Evolutionary conservation across 2,329 filamentous ascomycete species (phyloP), one percentile per base, ranked within the genome.

Genomic region (Polychaeton citri): DNA sequence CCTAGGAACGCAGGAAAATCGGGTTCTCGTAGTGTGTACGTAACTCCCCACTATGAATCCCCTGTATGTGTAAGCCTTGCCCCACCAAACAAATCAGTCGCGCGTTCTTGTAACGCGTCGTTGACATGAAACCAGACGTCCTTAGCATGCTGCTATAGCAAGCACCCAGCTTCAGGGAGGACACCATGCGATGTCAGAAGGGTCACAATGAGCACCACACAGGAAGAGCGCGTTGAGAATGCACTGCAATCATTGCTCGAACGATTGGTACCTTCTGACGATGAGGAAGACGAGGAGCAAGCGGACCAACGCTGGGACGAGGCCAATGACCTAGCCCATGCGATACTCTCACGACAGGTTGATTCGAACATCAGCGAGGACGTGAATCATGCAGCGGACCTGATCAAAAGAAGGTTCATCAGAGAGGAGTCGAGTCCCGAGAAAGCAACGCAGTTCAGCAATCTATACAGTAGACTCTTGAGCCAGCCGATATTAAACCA

Each of bases 401-500:
- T 93, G 50, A 95, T 98, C 59, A 90, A 88, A 64, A 76, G 83
- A 54, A 84, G 82, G 61, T 68, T 98, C 44, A 74, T 92, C 15
- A 76, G 81, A 49, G 80, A 79, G 47, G 83, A 85, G 52, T 74
- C 74, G 32, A 81, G 72, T 44, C 81, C 68, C 16, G 76, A 74
- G 49, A 74, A 87, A 59, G 85, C 87, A 3, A 69, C 88, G 15
- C 74, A 79, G 42, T 94, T 95, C 60, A 81, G 85, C 17, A 92
- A 94, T 53, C 72, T 98, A 19, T 94, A 95, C 61, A 85, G 84
- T 21, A 74, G 85, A 38, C 72, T 98, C 13, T 68, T 95, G 18
- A 82, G 84, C n/a, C 76, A 95, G 45, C 87, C 87, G 0, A 87
- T 96, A 5, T 70, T 98, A 31, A 81, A 83, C 51, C 82, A 94